Evolutionary conservation across 2,329 filamentous ascomycete genomes (phyloP).

Genomic region (Neofusicoccum kwambonambiense): DNA sequence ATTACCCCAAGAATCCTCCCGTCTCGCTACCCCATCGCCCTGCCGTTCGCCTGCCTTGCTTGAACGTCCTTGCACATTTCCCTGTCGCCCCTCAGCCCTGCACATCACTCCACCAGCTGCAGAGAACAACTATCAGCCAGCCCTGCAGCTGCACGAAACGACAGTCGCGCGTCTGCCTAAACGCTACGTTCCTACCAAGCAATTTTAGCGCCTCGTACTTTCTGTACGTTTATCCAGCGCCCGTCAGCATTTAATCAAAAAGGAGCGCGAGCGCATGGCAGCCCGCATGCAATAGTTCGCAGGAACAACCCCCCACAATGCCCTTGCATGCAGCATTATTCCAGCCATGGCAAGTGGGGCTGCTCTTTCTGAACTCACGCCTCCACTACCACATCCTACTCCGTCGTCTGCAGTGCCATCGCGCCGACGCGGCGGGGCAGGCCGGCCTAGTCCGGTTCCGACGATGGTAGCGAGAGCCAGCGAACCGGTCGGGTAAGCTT

Average conservation of each 20-base stretch:
- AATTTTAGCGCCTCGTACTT: constrained; percentile 1
- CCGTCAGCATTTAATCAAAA: constrained; percentile 16
- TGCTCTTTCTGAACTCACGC: too few relatives aligned
- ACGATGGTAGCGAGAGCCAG: too few relatives aligned
- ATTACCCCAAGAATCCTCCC: neutral
- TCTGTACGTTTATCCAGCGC: constrained; percentile 9
- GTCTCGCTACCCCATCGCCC: too few relatives aligned
- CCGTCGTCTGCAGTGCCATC: too few relatives aligned
- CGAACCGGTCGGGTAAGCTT: neutral
- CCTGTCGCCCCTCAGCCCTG: too few relatives aligned
- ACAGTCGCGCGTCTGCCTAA: neutral
- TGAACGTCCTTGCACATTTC: too few relatives aligned
- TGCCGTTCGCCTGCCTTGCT: too few relatives aligned
- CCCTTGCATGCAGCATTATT: too few relatives aligned
- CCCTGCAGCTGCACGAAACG: neutral
- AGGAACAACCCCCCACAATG: neutral
- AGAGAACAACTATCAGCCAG: neutral
- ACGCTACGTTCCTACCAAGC: neutral
- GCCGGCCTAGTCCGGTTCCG: too few relatives aligned
- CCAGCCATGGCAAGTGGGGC: too few relatives aligned
- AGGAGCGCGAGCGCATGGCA: neutral
- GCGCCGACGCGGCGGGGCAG: too few relatives aligned
- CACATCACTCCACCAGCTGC: neutral
- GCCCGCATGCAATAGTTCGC: neutral
- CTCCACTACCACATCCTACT: too few relatives aligned